Evolutionary conservation across 1,284 basidiomycete genomes (phyloP).

Genomic region (Austropuccinia psidii): DNA sequence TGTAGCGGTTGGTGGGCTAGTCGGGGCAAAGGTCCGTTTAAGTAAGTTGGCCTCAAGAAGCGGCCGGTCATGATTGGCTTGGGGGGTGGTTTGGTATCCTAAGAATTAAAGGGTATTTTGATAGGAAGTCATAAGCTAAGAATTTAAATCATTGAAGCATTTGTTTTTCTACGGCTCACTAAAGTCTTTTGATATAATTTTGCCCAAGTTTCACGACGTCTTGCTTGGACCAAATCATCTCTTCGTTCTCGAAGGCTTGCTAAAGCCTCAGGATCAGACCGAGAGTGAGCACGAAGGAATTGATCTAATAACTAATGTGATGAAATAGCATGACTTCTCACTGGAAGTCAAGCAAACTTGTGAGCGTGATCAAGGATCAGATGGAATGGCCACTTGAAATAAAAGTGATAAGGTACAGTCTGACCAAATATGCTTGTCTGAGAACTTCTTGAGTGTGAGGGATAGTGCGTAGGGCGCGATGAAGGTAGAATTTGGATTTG

Average conservation of each 20-base stretch:
- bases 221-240: background rate
- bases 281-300: background rate
- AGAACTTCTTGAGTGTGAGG: constrained; percentile 9
- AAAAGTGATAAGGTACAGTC: background rate
- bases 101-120: background rate
- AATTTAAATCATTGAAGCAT: background rate
- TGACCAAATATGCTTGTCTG: constrained; percentile 8
- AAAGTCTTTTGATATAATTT: background rate
- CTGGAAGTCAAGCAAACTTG: background rate
- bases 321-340: background rate
- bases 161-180: background rate
- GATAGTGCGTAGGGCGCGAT: background rate
- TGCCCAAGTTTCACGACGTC: background rate
- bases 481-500: background rate
- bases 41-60: constrained; percentile 3
- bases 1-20: constrained; percentile 28
- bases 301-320: constrained; percentile 2
- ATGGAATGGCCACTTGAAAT: background rate
- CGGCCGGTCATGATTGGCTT: constrained; percentile 30
- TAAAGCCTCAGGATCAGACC: background rate
- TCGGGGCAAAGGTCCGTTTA: constrained; percentile 20
- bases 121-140: background rate
- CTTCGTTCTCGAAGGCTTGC: background rate
- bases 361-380: background rate
- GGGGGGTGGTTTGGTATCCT: background rate